A percentile compares a stretch with the other conserved stretches of the same genome.
Evolutionary conservation across 805 yeast genomes (phyloP).

Genomic region (Lipomyces yamanashiensis): DNA sequence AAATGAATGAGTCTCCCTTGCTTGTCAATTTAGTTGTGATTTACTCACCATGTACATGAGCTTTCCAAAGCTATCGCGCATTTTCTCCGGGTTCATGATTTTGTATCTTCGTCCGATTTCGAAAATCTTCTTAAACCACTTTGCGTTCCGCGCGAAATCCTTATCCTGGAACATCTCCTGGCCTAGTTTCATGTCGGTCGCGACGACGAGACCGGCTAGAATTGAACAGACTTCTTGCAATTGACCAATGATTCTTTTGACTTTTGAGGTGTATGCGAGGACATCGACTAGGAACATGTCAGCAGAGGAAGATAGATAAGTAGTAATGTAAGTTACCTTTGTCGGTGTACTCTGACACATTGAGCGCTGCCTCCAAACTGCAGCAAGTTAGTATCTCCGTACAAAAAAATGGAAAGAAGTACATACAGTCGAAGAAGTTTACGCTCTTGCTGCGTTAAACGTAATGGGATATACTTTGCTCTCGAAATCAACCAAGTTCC

Average conservation of each 20-base stretch:
- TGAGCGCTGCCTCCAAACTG: slow-evolving; percentile 65
- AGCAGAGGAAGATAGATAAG: not conserved
- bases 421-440: slow-evolving; percentile 58
- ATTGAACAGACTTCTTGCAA: slow-evolving; percentile 78
- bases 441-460: slow-evolving; percentile 70
- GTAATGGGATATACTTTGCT: slow-evolving; percentile 65
- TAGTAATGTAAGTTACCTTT: slow-evolving; percentile 43
- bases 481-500: slow-evolving; percentile 33
- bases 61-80: slow-evolving; percentile 80
- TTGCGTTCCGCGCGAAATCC: slow-evolving; percentile 69
- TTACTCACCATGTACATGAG: slow-evolving; percentile 66
- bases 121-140: slow-evolving; percentile 72
- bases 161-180: slow-evolving; percentile 65
- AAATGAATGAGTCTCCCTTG: not conserved
- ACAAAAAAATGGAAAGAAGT: not conserved
- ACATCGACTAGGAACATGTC: slow-evolving; percentile 58
- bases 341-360: slow-evolving; percentile 80
- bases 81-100: slow-evolving; percentile 81
- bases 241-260: slow-evolving; percentile 73
- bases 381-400: not conserved
- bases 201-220: slow-evolving; percentile 75
- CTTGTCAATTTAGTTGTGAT: not conserved
- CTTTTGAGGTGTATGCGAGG: slow-evolving; percentile 64
- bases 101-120: slow-evolving; percentile 82
- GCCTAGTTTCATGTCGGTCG: slow-evolving; percentile 74